Evolutionary conservation across 2,329 filamentous ascomycete species (phyloP).

Genomic region (Monosporascus sp.): DNA sequence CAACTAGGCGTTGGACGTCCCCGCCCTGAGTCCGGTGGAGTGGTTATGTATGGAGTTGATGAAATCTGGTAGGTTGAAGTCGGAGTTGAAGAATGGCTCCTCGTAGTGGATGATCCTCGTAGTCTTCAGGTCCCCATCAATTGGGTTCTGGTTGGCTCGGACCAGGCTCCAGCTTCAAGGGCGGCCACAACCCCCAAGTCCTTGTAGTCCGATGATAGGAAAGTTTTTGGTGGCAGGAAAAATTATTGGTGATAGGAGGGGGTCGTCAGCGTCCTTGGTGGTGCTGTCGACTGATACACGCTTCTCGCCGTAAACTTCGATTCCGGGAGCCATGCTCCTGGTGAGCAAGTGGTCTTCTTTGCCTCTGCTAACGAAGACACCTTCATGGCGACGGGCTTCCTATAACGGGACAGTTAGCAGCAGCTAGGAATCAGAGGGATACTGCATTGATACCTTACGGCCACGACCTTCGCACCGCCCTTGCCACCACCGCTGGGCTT

Average conservation of each 20-base stretch:
- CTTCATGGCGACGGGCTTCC: constrained; percentile 89
- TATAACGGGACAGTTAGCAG: constrained; percentile 1
- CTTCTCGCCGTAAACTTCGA: constrained; percentile 99
- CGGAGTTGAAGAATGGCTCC: constrained; percentile 28
- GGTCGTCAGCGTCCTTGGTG: constrained; percentile 62
- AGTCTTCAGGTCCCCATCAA: constrained; percentile 15
- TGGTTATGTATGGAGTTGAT: neutral
- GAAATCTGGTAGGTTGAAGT: constrained; percentile 26
- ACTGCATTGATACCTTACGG: no score
- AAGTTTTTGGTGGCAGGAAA: neutral
- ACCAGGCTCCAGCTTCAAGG: constrained; percentile 24
- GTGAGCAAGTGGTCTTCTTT: constrained; percentile 86
- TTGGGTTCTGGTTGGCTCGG: constrained; percentile 17
- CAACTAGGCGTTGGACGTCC: neutral
- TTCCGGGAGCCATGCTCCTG: constrained; percentile 88
- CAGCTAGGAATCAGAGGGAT: no score
- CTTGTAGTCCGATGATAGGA: neutral
- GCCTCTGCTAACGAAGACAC: constrained; percentile 90
- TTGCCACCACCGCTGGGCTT: no score
- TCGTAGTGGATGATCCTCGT: constrained; percentile 26
- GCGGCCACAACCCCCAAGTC: no score
- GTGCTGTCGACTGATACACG: constrained; percentile 83
- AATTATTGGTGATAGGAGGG: constrained; percentile 1
- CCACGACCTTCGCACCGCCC: no score
- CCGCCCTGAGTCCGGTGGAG: neutral